phyloP scores from a whole-genome alignment of 371 early-diverging fungal species.

The Synchytrium microbalum region DNA sequence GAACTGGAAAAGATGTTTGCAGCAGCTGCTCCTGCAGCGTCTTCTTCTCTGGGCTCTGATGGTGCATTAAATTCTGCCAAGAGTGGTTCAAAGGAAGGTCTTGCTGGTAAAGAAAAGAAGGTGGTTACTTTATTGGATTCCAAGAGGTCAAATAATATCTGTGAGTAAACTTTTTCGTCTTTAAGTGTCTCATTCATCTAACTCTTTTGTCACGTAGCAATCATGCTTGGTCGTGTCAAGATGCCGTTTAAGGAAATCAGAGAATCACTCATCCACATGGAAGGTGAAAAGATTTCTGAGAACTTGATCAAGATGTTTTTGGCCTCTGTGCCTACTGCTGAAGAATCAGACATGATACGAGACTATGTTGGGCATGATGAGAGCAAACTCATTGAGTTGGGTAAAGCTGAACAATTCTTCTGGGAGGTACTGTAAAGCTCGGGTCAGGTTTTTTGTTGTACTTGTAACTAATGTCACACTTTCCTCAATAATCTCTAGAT shows the following conservation, averaged over 20 bases:
- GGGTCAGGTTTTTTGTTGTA: background rate
- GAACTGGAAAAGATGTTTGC: constrained; percentile 34
- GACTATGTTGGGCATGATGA: constrained; percentile 38
- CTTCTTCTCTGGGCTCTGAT: constrained; percentile 2
- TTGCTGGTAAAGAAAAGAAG: constrained; percentile 33
- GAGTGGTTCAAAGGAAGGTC: constrained; percentile 5
- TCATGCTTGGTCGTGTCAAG: constrained; percentile 64
- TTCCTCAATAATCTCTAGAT: constrained; percentile 23
- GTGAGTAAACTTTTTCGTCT: constrained; percentile 23
- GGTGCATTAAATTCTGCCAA: background rate
- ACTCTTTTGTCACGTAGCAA: constrained; percentile 34
- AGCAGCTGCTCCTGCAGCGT: constrained; percentile 4
- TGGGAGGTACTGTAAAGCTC: constrained; percentile 29
- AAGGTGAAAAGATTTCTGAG: constrained; percentile 39
- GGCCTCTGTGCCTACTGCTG: constrained; percentile 31
- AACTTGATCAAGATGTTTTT: constrained; percentile 41
- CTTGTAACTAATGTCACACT: background rate
- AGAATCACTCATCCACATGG: constrained; percentile 54
- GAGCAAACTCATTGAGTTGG: constrained; percentile 34
- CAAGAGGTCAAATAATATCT: constrained; percentile 53
- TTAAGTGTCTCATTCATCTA: constrained; percentile 22
- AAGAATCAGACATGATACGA: constrained; percentile 37
- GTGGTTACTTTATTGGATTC: constrained; percentile 50
- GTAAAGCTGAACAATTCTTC: constrained; percentile 45
- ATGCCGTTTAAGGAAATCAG: constrained; percentile 56